Conservation (phyloP, 306 rosid species). For the Cicer yamashitae region DNA sequence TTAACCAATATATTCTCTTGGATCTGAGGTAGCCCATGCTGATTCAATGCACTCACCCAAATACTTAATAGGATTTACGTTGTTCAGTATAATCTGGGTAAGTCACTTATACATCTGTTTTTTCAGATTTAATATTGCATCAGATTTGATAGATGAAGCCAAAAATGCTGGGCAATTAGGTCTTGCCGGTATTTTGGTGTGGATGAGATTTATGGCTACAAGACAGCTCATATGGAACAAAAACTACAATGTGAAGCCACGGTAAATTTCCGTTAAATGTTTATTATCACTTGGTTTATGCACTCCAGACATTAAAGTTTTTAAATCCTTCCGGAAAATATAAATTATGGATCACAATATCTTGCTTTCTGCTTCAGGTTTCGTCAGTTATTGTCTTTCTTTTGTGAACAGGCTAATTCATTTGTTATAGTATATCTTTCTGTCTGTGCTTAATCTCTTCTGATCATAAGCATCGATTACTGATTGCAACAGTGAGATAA, state of each 20-base stretch:
- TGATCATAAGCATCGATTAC: slow-evolving; percentile 38
- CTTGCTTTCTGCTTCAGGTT: slow-evolving; percentile 29
- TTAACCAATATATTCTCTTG: slow-evolving; percentile 27
- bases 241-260: slow-evolving; percentile 99
- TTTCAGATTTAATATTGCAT: slow-evolving; percentile 92
- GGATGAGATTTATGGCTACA: slow-evolving; percentile 99
- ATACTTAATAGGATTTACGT: slow-evolving; percentile 29
- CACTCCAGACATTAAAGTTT: slow-evolving; percentile 27
- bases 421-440: slow-evolving; percentile 23
- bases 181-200: slow-evolving; percentile 85
- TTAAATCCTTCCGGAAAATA: slow-evolving; percentile 31
- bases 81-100: slow-evolving; percentile 40
- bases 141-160: slow-evolving; percentile 79
- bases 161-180: slow-evolving; percentile 81
- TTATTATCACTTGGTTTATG: slow-evolving; percentile 37
- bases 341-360: slow-evolving; percentile 25
- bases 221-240: slow-evolving; percentile 99
- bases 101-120: slow-evolving; percentile 44
- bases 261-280: slow-evolving; percentile 57
- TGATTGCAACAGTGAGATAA: slow-evolving; percentile 80
- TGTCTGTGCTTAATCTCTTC: slow-evolving; percentile 36
- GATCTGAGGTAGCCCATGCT: slow-evolving; percentile 17
- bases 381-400: slow-evolving; percentile 21
- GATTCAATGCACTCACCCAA: slow-evolving; percentile 29
- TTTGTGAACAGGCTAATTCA: slow-evolving; percentile 34